A percentile compares a stretch with the other conserved stretches of the same genome.
phyloP scores from a whole-genome alignment of 2,329 filamentous ascomycete species.

The Coccinonectria pachysandricola region DNA sequence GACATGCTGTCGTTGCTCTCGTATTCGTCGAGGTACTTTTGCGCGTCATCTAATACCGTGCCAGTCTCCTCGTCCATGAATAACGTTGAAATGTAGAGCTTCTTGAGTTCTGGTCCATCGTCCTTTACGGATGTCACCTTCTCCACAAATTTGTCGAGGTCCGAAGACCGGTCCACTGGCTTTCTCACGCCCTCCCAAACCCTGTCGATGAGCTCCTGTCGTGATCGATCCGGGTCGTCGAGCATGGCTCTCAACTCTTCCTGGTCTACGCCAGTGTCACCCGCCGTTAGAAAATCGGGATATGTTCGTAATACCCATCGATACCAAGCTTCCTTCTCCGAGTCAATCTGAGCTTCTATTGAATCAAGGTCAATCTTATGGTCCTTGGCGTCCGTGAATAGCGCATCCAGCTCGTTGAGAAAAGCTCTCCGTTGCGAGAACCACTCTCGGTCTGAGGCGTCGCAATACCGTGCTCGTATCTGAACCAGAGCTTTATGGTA shows the following conservation, averaged over 20 bases:
- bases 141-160: constrained; percentile 24
- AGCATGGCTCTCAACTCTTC: constrained; percentile 26
- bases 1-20: constrained; percentile 15
- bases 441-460: constrained; percentile 35
- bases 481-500: constrained; percentile 36
- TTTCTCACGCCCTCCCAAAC: constrained; percentile 28
- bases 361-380: constrained; percentile 31
- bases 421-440: constrained; percentile 40
- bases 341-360: constrained; percentile 39
- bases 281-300: constrained; percentile 27
- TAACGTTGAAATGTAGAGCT: constrained; percentile 31
- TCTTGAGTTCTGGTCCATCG: constrained; percentile 22
- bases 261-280: constrained; percentile 18
- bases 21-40: constrained; percentile 31
- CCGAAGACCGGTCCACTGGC: constrained; percentile 21
- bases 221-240: constrained; percentile 26
- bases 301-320: constrained; percentile 32
- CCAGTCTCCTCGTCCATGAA: constrained; percentile 29
- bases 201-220: constrained; percentile 26
- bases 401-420: constrained; percentile 36
- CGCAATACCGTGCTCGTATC: constrained; percentile 28
- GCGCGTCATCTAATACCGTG: constrained; percentile 20
- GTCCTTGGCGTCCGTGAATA: constrained; percentile 38
- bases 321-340: constrained; percentile 45
- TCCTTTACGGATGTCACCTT: constrained; percentile 23